Base-by-base conservation (phyloP, 2,329 filamentous ascomycete species). In the Sporothrix inflata region DNA sequence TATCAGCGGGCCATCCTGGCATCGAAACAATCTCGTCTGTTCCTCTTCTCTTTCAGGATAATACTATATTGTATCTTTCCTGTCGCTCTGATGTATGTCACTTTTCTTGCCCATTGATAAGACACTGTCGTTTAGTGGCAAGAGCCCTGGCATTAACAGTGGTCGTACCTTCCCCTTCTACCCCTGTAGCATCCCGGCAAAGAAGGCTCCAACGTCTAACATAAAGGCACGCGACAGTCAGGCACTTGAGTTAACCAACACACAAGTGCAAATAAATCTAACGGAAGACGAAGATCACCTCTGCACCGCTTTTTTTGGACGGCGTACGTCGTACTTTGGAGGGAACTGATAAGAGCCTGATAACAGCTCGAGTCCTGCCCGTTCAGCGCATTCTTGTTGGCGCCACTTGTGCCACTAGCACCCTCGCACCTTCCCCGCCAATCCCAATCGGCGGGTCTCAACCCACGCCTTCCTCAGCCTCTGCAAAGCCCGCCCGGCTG, bases 351-450 rank as follows among this genome's bases (percentile, higher is more conserved):
- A 65, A 65, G 60, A 55, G 40, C 21, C 60, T 30, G 60, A 65
- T 65, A 65, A 65, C 60, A 45, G 38, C 38, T 65, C 12, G 7
- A 27, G 38, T 27, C 38, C 16, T 42, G n/a, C n/a, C 21, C 27
- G 60, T 45, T 16, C 45, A 38, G 19, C n/a, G 65, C 45, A 19
- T 38, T 67, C 21, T n/a, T 34, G 30, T 6, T 34, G 30, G 30
- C 47, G 45, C 45, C 47, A 16, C n/a, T 45, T 45, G 47, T 68
- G 30, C 51, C 51, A 57, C 55, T 65, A 65, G 45, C 27, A 45
- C 34, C 27, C 63, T 60, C 49, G 60, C 45, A 16, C 45, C 51
- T 73, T 60, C 68, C 71, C 71, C 72, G 63, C 69, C 72, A 71
- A 73, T 65, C 72, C 71, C 71, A 65, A 68, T 53, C 30, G 60